phyloP scores from a whole-genome alignment of 2,329 filamentous ascomycete species.

The Knufia petricola region DNA sequence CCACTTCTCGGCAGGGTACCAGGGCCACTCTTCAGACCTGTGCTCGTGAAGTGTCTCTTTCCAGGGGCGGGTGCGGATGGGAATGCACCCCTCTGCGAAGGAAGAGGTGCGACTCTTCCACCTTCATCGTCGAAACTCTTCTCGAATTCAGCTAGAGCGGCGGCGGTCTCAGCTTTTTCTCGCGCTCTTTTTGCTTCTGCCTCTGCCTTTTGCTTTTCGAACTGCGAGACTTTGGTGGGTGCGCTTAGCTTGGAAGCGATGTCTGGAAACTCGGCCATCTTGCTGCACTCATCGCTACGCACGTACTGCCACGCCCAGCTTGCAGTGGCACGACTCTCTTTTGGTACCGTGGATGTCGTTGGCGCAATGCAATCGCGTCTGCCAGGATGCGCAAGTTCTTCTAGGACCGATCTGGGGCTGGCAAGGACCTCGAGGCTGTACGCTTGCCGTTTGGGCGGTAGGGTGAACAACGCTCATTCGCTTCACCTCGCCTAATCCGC shows the following conservation, averaged over 20 bases:
- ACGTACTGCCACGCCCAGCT: neutral
- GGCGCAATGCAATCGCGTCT: constrained; percentile 6
- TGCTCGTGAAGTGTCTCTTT: constrained; percentile 53
- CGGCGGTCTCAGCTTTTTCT: constrained; percentile 78
- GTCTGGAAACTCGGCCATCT: constrained; percentile 51
- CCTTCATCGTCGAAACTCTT: constrained; percentile 52
- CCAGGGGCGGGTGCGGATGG: constrained; percentile 34
- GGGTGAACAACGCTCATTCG: neutral
- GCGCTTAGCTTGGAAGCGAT: constrained; percentile 64
- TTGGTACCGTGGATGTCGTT: neutral
- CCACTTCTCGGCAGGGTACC: constrained; percentile 48
- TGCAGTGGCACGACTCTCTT: neutral
- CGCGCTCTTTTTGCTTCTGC: constrained; percentile 77
- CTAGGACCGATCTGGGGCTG: neutral
- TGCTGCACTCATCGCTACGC: neutral
- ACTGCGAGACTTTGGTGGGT: constrained; percentile 72
- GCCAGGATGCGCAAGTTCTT: constrained; percentile 4
- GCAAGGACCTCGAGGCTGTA: neutral
- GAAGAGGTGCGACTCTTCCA: constrained; percentile 19
- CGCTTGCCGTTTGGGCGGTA: constrained; percentile 1
- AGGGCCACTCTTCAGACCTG: constrained; percentile 40
- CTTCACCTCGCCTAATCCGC: neutral
- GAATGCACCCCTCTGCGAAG: constrained; percentile 25
- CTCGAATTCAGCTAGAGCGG: constrained; percentile 77
- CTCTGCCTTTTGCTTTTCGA: constrained; percentile 80